These are phyloP conservation scores for Neoscytalidium dimidiatum DNA, from an alignment of 2,329 filamentous ascomycete species.

Conservation along the genomic window DNA sequence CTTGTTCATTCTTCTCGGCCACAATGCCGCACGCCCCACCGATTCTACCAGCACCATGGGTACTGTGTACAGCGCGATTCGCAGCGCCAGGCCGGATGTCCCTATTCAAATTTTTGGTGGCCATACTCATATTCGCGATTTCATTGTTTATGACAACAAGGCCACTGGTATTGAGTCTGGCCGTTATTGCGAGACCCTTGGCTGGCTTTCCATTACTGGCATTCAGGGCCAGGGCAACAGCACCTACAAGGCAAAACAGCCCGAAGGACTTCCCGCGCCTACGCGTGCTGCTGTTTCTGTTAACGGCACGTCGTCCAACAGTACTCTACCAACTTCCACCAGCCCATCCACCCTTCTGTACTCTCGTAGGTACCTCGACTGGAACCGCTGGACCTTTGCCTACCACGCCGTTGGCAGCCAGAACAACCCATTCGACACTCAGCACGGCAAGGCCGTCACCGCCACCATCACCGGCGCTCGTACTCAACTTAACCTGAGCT, in stretches of 20 bases:
- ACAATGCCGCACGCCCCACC: constrained; percentile 58
- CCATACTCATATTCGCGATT: constrained; percentile 66
- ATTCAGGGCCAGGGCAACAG: constrained; percentile 45
- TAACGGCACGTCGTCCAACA: constrained; percentile 27
- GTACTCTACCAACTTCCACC: constrained; percentile 38
- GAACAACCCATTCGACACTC: constrained; percentile 49
- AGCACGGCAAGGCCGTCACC: constrained; percentile 50
- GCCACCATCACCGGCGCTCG: constrained; percentile 54
- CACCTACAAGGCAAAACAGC: constrained; percentile 44
- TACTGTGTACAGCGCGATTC: constrained; percentile 60
- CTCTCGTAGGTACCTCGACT: constrained; percentile 65
- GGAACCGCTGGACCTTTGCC: constrained; percentile 66
- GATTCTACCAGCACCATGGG: constrained; percentile 48
- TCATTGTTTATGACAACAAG: constrained; percentile 63
- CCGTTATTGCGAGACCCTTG: constrained; percentile 68
- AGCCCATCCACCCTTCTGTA: constrained; percentile 45
- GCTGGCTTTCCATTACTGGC: constrained; percentile 66
- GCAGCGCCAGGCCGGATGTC: constrained; percentile 55
- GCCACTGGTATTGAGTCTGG: constrained; percentile 63
- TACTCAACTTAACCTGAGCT: constrained; percentile 56
- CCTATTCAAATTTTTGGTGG: constrained; percentile 68
- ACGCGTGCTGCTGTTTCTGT: constrained; percentile 34
- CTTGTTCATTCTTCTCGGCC: constrained; percentile 64
- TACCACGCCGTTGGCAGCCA: constrained; percentile 61
- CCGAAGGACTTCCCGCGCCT: constrained; percentile 46